Conservation (phyloP, 2,329 filamentous ascomycete species). For the Lachnum nothofagi region DNA sequence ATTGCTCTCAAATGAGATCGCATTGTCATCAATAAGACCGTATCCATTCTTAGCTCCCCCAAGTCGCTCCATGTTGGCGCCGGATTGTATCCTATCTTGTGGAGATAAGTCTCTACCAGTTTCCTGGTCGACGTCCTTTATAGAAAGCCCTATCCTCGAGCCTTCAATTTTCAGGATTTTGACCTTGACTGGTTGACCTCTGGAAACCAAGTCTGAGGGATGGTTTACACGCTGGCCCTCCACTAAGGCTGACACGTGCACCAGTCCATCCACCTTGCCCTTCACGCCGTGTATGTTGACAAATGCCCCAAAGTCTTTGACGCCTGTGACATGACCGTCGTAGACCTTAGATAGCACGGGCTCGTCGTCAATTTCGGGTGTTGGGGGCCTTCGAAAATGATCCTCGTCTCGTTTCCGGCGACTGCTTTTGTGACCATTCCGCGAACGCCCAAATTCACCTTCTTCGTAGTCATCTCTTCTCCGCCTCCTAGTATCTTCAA, state of each 20-base stretch:
- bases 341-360: conserved; percentile 85
- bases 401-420: conserved; percentile 45
- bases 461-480: conserved; percentile 47
- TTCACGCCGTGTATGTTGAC: conserved; percentile 83
- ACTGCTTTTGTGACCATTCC: conserved; percentile 38
- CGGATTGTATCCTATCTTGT: conserved; percentile 72
- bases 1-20: conserved; percentile 60
- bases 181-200: conserved; percentile 81
- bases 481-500: conserved; percentile 36
- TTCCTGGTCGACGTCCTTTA: conserved; percentile 94
- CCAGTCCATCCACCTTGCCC: conserved; percentile 86
- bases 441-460: conserved; percentile 53
- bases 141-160: conserved; percentile 76
- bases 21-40: conserved; percentile 43
- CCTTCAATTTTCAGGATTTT: conserved; percentile 87
- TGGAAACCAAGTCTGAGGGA: conserved; percentile 77
- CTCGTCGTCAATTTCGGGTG: conserved; percentile 71
- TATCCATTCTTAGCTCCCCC: conserved; percentile 61
- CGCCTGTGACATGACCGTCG: conserved; percentile 78
- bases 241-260: conserved; percentile 85
- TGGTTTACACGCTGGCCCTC: conserved; percentile 84
- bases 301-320: conserved; percentile 95
- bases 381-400: conserved; percentile 60
- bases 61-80: conserved; percentile 81
- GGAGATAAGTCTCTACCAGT: conserved; percentile 80